Percentiles rank a stretch among this genome's conserved stretches.
phyloP scores from a whole-genome alignment of 2,329 filamentous ascomycete genomes.

The Fusarium neocosmosporiellum region DNA sequence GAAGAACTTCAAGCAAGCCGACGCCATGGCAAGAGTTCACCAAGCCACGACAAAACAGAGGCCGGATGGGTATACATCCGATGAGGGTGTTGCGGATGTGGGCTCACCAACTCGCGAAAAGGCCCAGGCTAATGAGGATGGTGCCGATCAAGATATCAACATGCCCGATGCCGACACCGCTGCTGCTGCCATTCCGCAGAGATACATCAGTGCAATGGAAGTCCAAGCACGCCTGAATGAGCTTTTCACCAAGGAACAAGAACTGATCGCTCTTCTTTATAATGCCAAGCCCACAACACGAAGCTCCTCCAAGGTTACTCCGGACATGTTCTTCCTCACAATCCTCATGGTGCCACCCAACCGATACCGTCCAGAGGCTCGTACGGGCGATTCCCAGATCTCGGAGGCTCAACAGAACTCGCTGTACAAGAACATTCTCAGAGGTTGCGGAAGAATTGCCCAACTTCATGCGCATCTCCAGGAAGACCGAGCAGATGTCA shows the following conservation, averaged over 20 bases:
- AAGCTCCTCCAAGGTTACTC: slow-evolving; percentile 67
- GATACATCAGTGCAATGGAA: slow-evolving; percentile 85
- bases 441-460: slow-evolving; percentile 77
- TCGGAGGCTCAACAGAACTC: slow-evolving; percentile 90
- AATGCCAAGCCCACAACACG: slow-evolving; percentile 74
- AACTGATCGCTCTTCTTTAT: slow-evolving; percentile 87
- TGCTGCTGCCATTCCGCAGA: slow-evolving; percentile 58
- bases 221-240: slow-evolving; percentile 81
- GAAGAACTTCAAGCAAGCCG: slow-evolving; percentile 71
- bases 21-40: slow-evolving; percentile 69
- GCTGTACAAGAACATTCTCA: slow-evolving; percentile 86
- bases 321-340: slow-evolving; percentile 95
- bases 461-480: slow-evolving; percentile 71
- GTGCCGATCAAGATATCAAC: slow-evolving; percentile 58
- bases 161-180: slow-evolving; percentile 47
- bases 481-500: slow-evolving; percentile 62
- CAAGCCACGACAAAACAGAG: slow-evolving; percentile 53
- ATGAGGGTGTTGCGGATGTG: slow-evolving; percentile 78
- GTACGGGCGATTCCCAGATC: slow-evolving; percentile 82
- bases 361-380: slow-evolving; percentile 87
- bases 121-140: slow-evolving; percentile 56
- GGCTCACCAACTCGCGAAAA: slow-evolving; percentile 56
- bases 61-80: slow-evolving; percentile 60
- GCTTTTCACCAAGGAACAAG: slow-evolving; percentile 88
- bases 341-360: slow-evolving; percentile 92